Evolutionary conservation across 257 asterid genomes (phyloP).

Genomic region (Solanum commersonii): DNA sequence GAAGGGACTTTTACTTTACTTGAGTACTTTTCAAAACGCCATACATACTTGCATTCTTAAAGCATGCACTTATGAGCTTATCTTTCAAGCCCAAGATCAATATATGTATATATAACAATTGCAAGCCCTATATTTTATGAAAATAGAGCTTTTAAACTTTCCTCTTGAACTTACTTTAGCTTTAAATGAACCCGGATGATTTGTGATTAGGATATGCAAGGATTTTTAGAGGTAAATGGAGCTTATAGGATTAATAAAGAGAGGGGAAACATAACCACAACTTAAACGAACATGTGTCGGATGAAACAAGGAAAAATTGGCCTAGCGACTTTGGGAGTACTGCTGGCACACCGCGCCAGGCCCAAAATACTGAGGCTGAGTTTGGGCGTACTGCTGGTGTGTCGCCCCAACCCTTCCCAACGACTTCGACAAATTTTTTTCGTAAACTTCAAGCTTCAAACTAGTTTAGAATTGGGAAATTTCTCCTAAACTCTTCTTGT

Average conservation of each 20-base stretch:
- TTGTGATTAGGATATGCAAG: not conserved
- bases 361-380: too few species aligned
- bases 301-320: not conserved
- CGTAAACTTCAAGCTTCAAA: too few species aligned
- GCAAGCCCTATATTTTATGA: not conserved
- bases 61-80: not conserved
- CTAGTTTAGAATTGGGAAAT: too few species aligned
- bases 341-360: not conserved
- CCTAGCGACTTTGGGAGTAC: not conserved
- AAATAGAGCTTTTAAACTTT: too few species aligned
- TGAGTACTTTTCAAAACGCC: not conserved
- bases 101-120: too few species aligned
- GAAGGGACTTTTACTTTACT: not conserved
- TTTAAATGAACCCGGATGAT: not conserved
- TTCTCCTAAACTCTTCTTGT: too few species aligned
- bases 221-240: not conserved
- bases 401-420: too few species aligned
- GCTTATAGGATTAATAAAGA: not conserved
- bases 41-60: not conserved
- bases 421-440: too few species aligned
- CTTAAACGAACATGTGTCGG: not conserved
- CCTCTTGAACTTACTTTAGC: not conserved
- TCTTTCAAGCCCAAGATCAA: not conserved
- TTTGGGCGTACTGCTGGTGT: too few species aligned
- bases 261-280: not conserved